Evolutionary conservation across 768 basidiomycete species (phyloP), one percentile per base, ranked within the genome.

Genomic region (Pleurotus giganteus): DNA sequence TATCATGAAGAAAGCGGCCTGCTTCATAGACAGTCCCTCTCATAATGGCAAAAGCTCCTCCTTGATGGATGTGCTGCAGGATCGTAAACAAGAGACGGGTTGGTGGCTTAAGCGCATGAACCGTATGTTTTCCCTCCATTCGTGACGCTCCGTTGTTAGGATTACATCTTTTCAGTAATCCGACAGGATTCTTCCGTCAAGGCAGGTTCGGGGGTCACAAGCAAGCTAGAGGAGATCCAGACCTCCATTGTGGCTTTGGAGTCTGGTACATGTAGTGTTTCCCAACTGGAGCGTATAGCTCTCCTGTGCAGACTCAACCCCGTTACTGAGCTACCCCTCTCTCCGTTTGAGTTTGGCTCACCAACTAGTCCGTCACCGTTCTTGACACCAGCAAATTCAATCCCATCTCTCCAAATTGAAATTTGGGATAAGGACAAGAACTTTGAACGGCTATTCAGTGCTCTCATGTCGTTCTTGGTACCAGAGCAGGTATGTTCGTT

Each of bases 41-140:
- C 74, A 79, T 51, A 79, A 78, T 58, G 77, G 73, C 24, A 72
- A 69, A 27, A 63, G 78, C 21, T 71, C 83, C n/a, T 80, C 83
- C 15, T 69, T 94, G 63, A 70, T 91, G 61, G 84, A 89, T 59
- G 83, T 85, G 19, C 68, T 90, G 44, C 82, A 86, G 57, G 85
- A 81, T 52, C 76, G 79, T 58, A 84, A 77, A 57, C 82, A 85
- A 61, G 86, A 89, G 62, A 84, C 82, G 19, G 82, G 82, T 5
- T 95, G 93, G 93, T 94, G 93, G 92, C 66, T 84, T 58, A 91
- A 89, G 65, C 78, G 88, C 59, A 85, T 82, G 66, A 74, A 80
- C 37, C 69, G 92, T 94, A 65, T 66, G 84, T 81, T 27, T n/a
- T n/a, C n/a, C n/a, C n/a, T n/a, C 4, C 36, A 47, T 45, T 55